phyloP scores from a whole-genome alignment of 2,329 filamentous ascomycete species.

The Graphiopsis chlorocephala region DNA sequence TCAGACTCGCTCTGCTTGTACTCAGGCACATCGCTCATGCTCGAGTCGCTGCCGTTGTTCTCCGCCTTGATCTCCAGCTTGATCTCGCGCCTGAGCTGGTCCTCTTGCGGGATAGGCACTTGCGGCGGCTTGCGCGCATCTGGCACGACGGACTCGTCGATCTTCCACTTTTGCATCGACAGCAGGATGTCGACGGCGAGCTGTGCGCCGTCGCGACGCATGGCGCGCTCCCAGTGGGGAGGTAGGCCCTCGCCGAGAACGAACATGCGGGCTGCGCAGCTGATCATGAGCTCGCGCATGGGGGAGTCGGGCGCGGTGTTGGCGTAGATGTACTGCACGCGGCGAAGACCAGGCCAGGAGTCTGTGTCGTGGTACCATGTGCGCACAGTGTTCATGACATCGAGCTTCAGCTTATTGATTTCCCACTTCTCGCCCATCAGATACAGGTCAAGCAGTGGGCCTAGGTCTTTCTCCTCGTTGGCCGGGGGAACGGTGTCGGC shows the following conservation, averaged over 20 bases:
- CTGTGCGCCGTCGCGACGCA: constrained; percentile 52
- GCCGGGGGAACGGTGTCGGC: constrained; percentile 46
- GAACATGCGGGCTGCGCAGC: constrained; percentile 49
- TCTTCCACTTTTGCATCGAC: constrained; percentile 53
- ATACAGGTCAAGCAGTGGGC: constrained; percentile 53
- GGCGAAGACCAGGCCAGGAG: constrained; percentile 50
- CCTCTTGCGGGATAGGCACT: constrained; percentile 38
- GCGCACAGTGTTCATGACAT: constrained; percentile 50
- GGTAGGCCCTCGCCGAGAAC: constrained; percentile 51
- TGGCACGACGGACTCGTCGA: constrained; percentile 49
- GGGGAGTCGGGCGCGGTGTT: constrained; percentile 32
- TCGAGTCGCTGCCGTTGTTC: constrained; percentile 22
- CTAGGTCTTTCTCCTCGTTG: constrained; percentile 50
- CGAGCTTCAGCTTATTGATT: constrained; percentile 46
- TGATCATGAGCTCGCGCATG: constrained; percentile 42
- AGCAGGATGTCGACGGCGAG: constrained; percentile 55
- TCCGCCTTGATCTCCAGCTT: constrained; percentile 32
- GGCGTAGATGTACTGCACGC: constrained; percentile 46
- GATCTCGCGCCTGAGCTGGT: constrained; percentile 33
- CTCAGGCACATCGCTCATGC: constrained; percentile 26
- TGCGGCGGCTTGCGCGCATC: constrained; percentile 48
- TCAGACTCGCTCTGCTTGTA: constrained; percentile 19
- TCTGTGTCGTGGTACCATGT: constrained; percentile 53
- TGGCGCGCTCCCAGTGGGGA: constrained; percentile 53
- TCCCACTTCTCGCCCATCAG: constrained; percentile 54